A percentile compares a stretch with the other conserved stretches of the same genome.
Evolutionary conservation across 2,329 filamentous ascomycete species (phyloP).

Genomic region (Penicillium sp.): DNA sequence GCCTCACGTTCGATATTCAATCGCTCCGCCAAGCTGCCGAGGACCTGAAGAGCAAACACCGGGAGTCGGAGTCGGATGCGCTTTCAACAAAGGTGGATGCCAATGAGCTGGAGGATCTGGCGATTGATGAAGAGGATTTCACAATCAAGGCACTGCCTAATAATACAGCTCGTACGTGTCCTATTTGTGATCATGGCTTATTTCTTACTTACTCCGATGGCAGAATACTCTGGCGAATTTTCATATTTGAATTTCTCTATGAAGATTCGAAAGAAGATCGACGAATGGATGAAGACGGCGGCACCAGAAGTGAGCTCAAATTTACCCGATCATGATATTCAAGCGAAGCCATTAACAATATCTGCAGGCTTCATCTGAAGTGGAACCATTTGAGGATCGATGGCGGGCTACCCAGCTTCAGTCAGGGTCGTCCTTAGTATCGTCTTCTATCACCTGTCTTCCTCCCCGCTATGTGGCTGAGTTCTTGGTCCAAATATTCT

Average conservation of each 20-base stretch:
- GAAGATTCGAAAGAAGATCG: slow-evolving; percentile 45
- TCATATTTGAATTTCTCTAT: slow-evolving; percentile 48
- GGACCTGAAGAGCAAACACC: slow-evolving; percentile 43
- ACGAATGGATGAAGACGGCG: slow-evolving; percentile 43
- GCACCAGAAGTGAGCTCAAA: slow-evolving; percentile 33
- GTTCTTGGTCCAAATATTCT: slow-evolving; percentile 45
- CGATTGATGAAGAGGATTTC: slow-evolving; percentile 44
- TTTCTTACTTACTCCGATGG: not conserved
- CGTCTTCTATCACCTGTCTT: slow-evolving; percentile 40
- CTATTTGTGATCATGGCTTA: not conserved
- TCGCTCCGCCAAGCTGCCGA: slow-evolving; percentile 47
- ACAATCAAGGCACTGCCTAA: slow-evolving; percentile 42
- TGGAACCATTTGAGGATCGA: slow-evolving; percentile 43
- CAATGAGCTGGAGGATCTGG: slow-evolving; percentile 42
- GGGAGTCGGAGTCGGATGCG: slow-evolving; percentile 32
- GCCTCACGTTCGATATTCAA: slow-evolving; percentile 44
- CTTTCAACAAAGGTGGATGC: slow-evolving; percentile 32
- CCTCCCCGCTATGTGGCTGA: slow-evolving; percentile 47
- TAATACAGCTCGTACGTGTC: slow-evolving; percentile 40
- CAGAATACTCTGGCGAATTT: slow-evolving; percentile 49
- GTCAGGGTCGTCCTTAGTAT: slow-evolving; percentile 40
- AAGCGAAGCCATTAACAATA: not conserved
- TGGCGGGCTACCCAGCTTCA: slow-evolving; percentile 46
- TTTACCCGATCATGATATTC: not conserved
- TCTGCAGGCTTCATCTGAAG: slow-evolving; percentile 34